Percentiles rank a stretch among this genome's conserved stretches.
phyloP scores from a whole-genome alignment of 257 asterid species.

The Linderniella brevidens region DNA sequence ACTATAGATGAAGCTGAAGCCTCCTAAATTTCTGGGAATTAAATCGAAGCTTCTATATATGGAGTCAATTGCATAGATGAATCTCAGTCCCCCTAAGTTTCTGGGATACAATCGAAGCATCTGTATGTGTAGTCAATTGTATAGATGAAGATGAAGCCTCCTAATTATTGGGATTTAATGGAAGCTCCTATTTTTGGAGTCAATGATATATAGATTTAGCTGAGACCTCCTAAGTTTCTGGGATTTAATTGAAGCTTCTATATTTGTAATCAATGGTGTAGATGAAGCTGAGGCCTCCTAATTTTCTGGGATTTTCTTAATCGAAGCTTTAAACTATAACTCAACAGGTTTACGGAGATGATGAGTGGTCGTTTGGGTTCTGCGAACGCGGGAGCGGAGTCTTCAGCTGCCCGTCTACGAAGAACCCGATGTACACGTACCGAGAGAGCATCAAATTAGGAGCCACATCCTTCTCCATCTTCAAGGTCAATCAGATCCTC shows the following conservation, averaged over 20 bases:
- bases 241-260: neutral
- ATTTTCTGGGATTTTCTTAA: neutral
- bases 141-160: no score
- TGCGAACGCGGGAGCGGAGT: constrained; percentile 97
- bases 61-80: no score
- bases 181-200: constrained; percentile 4
- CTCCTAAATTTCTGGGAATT: no score
- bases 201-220: no score
- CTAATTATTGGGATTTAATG: no score
- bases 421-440: constrained; percentile 89
- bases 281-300: no score
- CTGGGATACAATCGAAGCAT: no score
- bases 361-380: constrained; percentile 97
- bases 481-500: constrained; percentile 72
- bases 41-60: no score
- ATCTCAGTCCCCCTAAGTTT: no score
- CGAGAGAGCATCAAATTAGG: constrained; percentile 77
- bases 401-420: constrained; percentile 71
- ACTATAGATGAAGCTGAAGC: no score
- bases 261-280: neutral
- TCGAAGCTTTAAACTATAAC: neutral
- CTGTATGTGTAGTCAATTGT: no score
- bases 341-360: constrained; percentile 56
- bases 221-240: no score
- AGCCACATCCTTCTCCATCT: constrained; percentile 40